These are phyloP conservation scores for Cladosporium sp. DNA, from an alignment of 2,329 filamentous ascomycete genomes.

Conservation along the genomic window DNA sequence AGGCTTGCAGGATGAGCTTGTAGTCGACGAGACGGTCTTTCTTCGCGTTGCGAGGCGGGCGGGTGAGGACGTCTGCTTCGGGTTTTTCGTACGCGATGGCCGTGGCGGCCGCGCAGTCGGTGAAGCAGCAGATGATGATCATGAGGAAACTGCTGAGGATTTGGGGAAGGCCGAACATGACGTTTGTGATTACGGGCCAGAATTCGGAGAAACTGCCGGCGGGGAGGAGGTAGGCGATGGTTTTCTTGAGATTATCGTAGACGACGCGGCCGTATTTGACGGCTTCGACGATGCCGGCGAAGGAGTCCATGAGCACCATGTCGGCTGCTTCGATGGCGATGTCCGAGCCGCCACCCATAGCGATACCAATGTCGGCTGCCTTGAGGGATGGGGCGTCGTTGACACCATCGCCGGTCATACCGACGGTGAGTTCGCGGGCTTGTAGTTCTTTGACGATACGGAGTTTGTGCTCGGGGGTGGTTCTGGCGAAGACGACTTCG, in stretches of 20 bases:
- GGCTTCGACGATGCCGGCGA: constrained; percentile 70
- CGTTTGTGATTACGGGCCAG: constrained; percentile 72
- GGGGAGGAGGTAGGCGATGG: constrained; percentile 70
- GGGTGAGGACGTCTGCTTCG: constrained; percentile 71
- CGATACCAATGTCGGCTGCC: constrained; percentile 62
- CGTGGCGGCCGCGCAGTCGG: constrained; percentile 72
- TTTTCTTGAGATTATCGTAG: constrained; percentile 80
- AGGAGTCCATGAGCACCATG: constrained; percentile 67
- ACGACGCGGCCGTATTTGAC: constrained; percentile 72
- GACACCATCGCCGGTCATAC: constrained; percentile 53
- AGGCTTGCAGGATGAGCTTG: constrained; percentile 70
- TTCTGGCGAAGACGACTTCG: constrained; percentile 75
- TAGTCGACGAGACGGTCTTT: constrained; percentile 73
- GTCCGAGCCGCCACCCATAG: constrained; percentile 59
- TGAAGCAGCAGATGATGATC: constrained; percentile 64
- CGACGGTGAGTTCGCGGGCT: constrained; percentile 57
- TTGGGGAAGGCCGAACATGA: constrained; percentile 71
- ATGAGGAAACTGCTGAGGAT: constrained; percentile 73
- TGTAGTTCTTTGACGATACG: constrained; percentile 77
- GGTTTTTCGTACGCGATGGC: constrained; percentile 74
- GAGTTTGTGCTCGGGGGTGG: constrained; percentile 76
- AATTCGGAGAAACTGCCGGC: constrained; percentile 75
- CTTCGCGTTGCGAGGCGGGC: constrained; percentile 66
- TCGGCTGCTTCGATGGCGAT: constrained; percentile 64
- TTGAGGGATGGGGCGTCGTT: constrained; percentile 56